Evolutionary conservation across 2,329 filamentous ascomycete species (phyloP).

Genomic region (Scopulariopsis brevicaulis): DNA sequence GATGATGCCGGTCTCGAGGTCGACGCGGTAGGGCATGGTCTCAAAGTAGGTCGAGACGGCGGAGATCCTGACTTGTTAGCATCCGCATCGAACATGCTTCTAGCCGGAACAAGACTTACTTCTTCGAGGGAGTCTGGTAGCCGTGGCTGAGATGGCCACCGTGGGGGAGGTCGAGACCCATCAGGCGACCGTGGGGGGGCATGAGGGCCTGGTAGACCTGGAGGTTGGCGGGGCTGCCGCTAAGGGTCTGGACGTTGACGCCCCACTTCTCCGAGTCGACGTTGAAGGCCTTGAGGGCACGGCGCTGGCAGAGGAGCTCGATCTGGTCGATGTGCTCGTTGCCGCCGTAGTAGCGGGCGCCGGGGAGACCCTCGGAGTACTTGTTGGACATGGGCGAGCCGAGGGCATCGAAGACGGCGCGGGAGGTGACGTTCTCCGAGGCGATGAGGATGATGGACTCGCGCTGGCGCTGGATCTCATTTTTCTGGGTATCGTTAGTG

Average conservation of each 20-base stretch:
- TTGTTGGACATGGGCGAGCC: slow-evolving; percentile 97
- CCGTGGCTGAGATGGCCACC: slow-evolving; percentile 93
- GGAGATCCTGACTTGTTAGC: slow-evolving; percentile 54
- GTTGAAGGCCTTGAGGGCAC: slow-evolving; percentile 85
- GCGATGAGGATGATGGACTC: slow-evolving; percentile 98
- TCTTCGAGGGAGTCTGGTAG: slow-evolving; percentile 91
- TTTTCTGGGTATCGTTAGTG: slow-evolving; percentile 42
- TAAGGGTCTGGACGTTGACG: slow-evolving; percentile 94
- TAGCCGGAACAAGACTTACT: slow-evolving; percentile 36
- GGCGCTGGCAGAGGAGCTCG: slow-evolving; percentile 87
- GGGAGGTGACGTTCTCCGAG: slow-evolving; percentile 98
- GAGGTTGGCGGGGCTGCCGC: slow-evolving; percentile 89
- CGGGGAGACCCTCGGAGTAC: slow-evolving; percentile 97
- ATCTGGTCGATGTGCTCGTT: slow-evolving; percentile 98
- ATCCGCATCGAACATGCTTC: not conserved
- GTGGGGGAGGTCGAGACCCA: slow-evolving; percentile 92
- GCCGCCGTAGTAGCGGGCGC: slow-evolving; percentile 96
- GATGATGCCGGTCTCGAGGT: slow-evolving; percentile 85
- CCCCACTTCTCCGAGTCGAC: slow-evolving; percentile 86
- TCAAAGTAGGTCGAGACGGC: slow-evolving; percentile 98
- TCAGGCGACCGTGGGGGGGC: slow-evolving; percentile 87
- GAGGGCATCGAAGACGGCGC: slow-evolving; percentile 93
- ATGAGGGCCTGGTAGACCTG: slow-evolving; percentile 98
- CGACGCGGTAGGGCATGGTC: slow-evolving; percentile 91
- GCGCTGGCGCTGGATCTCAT: slow-evolving; percentile 91